phyloP scores from a whole-genome alignment of 768 basidiomycete genomes.

The Vararia minispora region DNA sequence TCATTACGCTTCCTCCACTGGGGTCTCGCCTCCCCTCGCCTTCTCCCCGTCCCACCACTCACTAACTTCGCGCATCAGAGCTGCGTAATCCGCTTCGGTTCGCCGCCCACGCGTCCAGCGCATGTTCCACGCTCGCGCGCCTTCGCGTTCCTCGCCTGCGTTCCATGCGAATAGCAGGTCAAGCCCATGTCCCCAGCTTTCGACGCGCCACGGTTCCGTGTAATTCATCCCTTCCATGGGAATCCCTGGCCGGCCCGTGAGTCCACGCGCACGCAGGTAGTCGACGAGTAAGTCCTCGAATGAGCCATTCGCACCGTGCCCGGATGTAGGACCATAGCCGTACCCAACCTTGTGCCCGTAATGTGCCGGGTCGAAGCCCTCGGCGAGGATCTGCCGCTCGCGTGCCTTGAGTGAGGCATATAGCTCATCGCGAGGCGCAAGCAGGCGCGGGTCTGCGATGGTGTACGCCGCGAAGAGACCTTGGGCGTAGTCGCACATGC shows the following conservation, averaged over 20 bases:
- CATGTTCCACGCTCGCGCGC: slow-evolving; percentile 21
- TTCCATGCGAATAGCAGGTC: slow-evolving; percentile 33
- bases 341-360: slow-evolving; percentile 32
- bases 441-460: slow-evolving; percentile 29
- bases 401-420: slow-evolving; percentile 24
- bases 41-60: no score
- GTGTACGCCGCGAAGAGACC: slow-evolving; percentile 34
- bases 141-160: slow-evolving; percentile 30
- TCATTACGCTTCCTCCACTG: no score
- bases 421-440: slow-evolving; percentile 29
- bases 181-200: slow-evolving; percentile 21
- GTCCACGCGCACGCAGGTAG: slow-evolving; percentile 16
- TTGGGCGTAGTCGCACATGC: slow-evolving; percentile 39
- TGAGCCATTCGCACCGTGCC: slow-evolving; percentile 17
- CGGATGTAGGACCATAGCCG: no score
- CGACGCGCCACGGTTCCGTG: slow-evolving; percentile 40
- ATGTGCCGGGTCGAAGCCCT: slow-evolving; percentile 37
- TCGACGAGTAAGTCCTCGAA: slow-evolving; percentile 24
- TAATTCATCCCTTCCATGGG: slow-evolving; percentile 31
- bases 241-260: slow-evolving; percentile 17
- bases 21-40: no score
- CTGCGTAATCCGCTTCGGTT: slow-evolving; percentile 40
- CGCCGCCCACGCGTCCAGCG: slow-evolving; percentile 36
- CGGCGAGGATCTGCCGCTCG: slow-evolving; percentile 29
- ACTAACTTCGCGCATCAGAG: no score